Evolutionary conservation across 352 stramenopile species (phyloP).

Genomic region (Discostella stelligera): DNA sequence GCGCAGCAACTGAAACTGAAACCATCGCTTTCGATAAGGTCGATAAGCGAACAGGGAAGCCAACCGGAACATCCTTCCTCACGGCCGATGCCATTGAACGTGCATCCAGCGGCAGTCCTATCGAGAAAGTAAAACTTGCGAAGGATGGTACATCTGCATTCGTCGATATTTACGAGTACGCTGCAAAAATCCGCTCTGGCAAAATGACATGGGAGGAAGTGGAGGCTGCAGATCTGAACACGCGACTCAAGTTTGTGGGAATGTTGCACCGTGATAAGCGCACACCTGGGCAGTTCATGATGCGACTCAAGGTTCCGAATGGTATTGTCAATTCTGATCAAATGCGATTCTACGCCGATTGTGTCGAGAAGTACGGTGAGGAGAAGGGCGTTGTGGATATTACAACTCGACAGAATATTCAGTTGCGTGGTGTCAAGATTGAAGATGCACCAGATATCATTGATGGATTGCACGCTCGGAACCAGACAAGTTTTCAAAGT

Average conservation of each 20-base stretch:
- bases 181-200: constrained; percentile 71
- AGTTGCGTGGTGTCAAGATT: constrained; percentile 83
- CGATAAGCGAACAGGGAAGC: constrained; percentile 57
- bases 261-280: constrained; percentile 83
- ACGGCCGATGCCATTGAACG: constrained; percentile 67
- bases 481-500: constrained; percentile 81
- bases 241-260: constrained; percentile 75
- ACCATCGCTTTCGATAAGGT: constrained; percentile 15
- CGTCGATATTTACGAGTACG: constrained; percentile 83
- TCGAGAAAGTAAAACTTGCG: constrained; percentile 78
- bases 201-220: constrained; percentile 83
- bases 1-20: not conserved
- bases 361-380: constrained; percentile 81
- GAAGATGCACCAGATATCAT: constrained; percentile 83
- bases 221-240: constrained; percentile 67
- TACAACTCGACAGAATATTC: constrained; percentile 84
- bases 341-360: constrained; percentile 82
- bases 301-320: constrained; percentile 84
- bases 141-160: constrained; percentile 79
- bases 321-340: constrained; percentile 84
- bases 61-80: constrained; percentile 74
- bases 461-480: constrained; percentile 77
- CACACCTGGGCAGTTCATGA: constrained; percentile 86
- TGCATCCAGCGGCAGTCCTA: constrained; percentile 58
- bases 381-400: constrained; percentile 84